phyloP scores from a whole-genome alignment of 306 rosid species.

The Luffa aegyptiaca region DNA sequence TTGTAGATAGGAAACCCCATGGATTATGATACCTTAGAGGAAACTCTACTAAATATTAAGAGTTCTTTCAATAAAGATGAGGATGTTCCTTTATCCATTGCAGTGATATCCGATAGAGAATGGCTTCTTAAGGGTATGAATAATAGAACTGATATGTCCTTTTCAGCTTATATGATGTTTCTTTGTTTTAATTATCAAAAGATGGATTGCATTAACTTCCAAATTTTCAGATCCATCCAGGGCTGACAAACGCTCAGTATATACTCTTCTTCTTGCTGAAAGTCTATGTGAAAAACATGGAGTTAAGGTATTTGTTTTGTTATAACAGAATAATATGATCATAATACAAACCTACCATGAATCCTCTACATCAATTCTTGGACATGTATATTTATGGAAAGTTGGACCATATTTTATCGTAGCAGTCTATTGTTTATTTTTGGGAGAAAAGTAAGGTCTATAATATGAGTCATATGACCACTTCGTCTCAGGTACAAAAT shows the following conservation, averaged over 20 bases:
- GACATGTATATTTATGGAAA: conserved; percentile 9
- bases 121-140: conserved; percentile 81
- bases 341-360: neutral
- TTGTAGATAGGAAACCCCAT: conserved; percentile 78
- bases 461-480: neutral
- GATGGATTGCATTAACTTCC: conserved; percentile 22
- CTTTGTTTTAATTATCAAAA: conserved; percentile 9
- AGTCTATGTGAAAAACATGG: conserved; percentile 67
- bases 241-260: conserved; percentile 82
- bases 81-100: conserved; percentile 61
- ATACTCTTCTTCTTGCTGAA: conserved; percentile 86
- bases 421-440: neutral
- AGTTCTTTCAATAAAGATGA: conserved; percentile 31
- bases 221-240: conserved; percentile 59
- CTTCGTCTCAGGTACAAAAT: conserved; percentile 67
- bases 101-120: conserved; percentile 72
- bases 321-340: neutral
- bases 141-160: neutral
- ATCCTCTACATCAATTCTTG: neutral
- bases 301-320: conserved; percentile 45
- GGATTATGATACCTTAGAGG: conserved; percentile 71
- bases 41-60: conserved; percentile 56
- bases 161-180: neutral
- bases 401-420: neutral
- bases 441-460: conserved; percentile 1